Base-by-base conservation (phyloP, 441 rosid genomes). In the Bruguiera hainesii region DNA sequence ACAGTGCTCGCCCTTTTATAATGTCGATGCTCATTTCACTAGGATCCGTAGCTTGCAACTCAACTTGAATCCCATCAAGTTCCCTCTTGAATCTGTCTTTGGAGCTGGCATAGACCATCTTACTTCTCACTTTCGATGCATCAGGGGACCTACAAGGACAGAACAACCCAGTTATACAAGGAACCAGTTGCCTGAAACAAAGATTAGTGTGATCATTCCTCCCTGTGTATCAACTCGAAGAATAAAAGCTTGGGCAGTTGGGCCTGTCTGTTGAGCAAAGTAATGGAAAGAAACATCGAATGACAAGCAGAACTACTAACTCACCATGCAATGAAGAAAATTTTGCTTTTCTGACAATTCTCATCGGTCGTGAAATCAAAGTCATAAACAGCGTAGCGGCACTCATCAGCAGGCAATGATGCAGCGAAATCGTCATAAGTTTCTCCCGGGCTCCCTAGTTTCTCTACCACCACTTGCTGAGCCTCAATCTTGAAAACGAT, bases 1-100 rank as follows among this genome's bases (percentile, higher is more conserved):
- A 73, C 53, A 73, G 52, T 11, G 85, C 85, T 69, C 88, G 79
- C 20, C 71, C 78, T 74, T 75, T 79, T 66, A 86, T 67, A 73
- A 84, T 73, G 68, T 86, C 90, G n/a, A 86, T 63, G 74, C 82
- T 84, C 84, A 84, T 81, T 81, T 84, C 90, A 16, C 82, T 81
- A 46, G 88, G 78, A 73, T 84, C 90, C n/a, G 90, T 86, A 29
- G 88, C 90, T 60, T 89, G 93, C 76, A 89, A 70, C 74, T 87
- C 96, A 30, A 89, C 87, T 55, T 89, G 93, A 75, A 89, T 74
- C 78, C 89, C 89, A 21, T 83, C 87, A 73, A 85, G 69, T 72
- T 85, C 86, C 52, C 87, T 86, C 84, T 75, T 86, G 81, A 86
- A 82, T 65, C 87, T 77, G 63, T 86, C 90, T 68, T 84, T 86